A percentile compares a stretch with the other conserved stretches of the same genome.
Conservation (phyloP, 352 stramenopile genomes). For the Globisporangium yorkense region DNA sequence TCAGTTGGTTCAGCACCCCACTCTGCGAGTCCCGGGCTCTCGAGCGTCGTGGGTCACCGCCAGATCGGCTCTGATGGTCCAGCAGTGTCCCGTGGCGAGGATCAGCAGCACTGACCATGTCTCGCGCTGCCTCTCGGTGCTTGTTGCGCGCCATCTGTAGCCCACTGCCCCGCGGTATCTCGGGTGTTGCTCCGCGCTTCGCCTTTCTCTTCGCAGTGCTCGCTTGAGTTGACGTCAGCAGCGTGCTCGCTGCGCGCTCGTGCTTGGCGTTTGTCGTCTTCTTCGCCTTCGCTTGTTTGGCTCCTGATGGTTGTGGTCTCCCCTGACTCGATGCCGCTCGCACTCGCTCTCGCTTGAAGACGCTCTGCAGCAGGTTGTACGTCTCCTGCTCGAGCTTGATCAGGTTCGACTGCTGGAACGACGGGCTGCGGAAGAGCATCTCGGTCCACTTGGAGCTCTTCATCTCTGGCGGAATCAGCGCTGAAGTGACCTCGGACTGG, state of each 20-base stretch:
- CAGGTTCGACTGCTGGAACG: slow-evolving; percentile 31
- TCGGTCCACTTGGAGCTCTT: slow-evolving; percentile 37
- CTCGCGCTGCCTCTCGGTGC: slow-evolving; percentile 2
- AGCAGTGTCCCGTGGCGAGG: neutral
- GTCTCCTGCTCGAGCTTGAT: slow-evolving; percentile 33
- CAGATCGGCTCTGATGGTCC: neutral
- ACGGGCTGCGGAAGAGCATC: slow-evolving; percentile 29
- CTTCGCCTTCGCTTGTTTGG: neutral
- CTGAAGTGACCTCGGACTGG: neutral
- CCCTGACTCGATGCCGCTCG: neutral
- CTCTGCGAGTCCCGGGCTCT: neutral
- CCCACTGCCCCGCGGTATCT: slow-evolving; percentile 25
- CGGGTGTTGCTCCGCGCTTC: neutral
- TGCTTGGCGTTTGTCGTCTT: slow-evolving; percentile 1
- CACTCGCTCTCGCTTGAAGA: slow-evolving; percentile 15
- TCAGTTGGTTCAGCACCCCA: neutral
- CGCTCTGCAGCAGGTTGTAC: slow-evolving; percentile 38
- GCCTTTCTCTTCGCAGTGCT: slow-evolving; percentile 5
- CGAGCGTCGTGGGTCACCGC: neutral
- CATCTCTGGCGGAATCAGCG: slow-evolving; percentile 4
- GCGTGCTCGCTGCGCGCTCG: neutral
- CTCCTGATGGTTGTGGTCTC: neutral
- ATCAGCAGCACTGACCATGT: neutral
- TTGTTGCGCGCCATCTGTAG: slow-evolving; percentile 30
- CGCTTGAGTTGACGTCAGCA: slow-evolving; percentile 3